Percentiles rank a stretch among this genome's conserved stretches.
phyloP scores from a whole-genome alignment of 2,329 filamentous ascomycete species.

The Diaporthe vaccinii region DNA sequence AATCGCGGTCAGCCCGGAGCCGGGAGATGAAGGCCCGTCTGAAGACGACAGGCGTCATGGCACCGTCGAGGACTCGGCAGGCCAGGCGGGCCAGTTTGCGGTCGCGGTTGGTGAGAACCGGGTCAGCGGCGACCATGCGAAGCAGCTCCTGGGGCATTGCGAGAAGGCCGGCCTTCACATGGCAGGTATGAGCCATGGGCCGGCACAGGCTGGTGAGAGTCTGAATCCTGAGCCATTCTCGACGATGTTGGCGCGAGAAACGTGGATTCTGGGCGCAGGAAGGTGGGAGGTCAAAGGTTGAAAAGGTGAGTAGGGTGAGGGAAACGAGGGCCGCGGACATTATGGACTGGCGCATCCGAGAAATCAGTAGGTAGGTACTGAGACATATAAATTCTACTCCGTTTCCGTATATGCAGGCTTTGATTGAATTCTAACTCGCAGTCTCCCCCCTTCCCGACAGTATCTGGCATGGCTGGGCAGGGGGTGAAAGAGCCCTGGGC shows the following conservation, averaged over 20 bases:
- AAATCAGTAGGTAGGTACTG: neutral
- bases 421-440: neutral
- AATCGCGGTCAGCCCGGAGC: neutral
- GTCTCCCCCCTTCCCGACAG: neutral
- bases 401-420: neutral
- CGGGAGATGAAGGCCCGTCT: neutral
- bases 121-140: neutral
- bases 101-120: neutral
- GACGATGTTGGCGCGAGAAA: neutral
- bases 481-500: neutral
- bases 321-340: neutral
- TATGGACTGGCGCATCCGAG: neutral
- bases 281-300: neutral
- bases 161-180: neutral
- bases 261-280: neutral
- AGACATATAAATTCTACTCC: neutral
- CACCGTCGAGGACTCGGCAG: neutral
- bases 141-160: neutral
- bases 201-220: neutral
- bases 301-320: neutral
- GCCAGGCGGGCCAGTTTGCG: conserved; percentile 6
- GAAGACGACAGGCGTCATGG: neutral
- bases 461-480: neutral
- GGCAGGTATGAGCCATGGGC: neutral
- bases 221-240: neutral